phyloP scores from a whole-genome alignment of 192 early-diverging fungal species.

The Piromyces sp. region DNA sequence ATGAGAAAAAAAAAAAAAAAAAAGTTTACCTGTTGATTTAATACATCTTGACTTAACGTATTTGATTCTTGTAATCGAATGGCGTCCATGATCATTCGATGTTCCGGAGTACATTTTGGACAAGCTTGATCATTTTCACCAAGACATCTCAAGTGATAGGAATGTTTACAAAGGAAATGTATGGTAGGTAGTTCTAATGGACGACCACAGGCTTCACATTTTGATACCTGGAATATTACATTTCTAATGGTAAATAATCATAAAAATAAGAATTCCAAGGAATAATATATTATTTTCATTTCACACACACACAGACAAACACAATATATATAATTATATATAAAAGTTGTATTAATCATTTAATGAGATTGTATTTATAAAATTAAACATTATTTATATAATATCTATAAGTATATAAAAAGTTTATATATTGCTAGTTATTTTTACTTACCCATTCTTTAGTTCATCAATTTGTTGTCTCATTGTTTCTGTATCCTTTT shows the following conservation, averaged over 20 bases:
- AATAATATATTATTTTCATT: too few species aligned
- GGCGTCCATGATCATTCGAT: constrained; percentile 66
- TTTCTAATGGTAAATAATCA: constrained; percentile 1
- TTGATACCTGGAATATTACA: constrained; percentile 6
- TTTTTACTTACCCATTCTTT: constrained; percentile 44
- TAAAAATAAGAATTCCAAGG: too few species aligned
- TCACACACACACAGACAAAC: too few species aligned
- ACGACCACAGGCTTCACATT: constrained; percentile 36
- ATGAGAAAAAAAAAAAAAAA: too few species aligned
- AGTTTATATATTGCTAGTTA: too few species aligned
- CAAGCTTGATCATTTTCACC: constrained; percentile 41
- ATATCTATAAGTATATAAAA: too few species aligned
- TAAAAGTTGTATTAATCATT: too few species aligned
- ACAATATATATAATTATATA: too few species aligned
- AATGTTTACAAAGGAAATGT: constrained; percentile 88
- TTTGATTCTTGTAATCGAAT: constrained; percentile 55
- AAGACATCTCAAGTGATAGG: constrained; percentile 77
- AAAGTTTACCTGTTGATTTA: constrained; percentile 45
- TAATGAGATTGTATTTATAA: too few species aligned
- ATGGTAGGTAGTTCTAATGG: constrained; percentile 77
- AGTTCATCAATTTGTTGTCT: constrained; percentile 66
- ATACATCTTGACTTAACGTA: constrained; percentile 61
- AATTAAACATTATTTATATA: too few species aligned
- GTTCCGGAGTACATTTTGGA: constrained; percentile 68
- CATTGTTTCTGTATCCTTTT: constrained; percentile 60